Evolutionary conservation across 2,329 filamentous ascomycete genomes (phyloP).

Genomic region (Cryphonectria carpinicola): DNA sequence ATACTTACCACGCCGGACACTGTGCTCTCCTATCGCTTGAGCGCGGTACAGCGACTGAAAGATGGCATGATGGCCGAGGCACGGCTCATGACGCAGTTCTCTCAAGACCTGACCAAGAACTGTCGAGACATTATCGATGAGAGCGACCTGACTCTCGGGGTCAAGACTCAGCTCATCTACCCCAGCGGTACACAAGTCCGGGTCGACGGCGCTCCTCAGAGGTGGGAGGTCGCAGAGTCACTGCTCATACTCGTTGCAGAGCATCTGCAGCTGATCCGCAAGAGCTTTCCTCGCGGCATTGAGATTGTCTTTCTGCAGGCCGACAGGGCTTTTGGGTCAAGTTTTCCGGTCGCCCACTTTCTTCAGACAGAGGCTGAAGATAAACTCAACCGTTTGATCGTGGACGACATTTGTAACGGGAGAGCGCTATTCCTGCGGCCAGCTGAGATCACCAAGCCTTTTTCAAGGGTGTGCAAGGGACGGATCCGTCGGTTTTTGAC

Average conservation of each 20-base stretch:
- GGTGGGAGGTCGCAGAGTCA: conserved; percentile 52
- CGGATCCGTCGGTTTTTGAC: conserved; percentile 33
- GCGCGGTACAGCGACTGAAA: conserved; percentile 59
- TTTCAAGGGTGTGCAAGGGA: conserved; percentile 29
- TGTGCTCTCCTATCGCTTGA: conserved; percentile 66
- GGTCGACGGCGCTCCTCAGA: conserved; percentile 56
- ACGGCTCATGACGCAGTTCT: conserved; percentile 52
- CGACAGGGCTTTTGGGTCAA: conserved; percentile 17
- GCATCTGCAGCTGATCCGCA: conserved; percentile 43
- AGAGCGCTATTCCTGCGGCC: conserved; percentile 38
- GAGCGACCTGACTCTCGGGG: conserved; percentile 58
- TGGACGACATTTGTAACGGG: conserved; percentile 45
- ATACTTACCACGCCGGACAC: conserved; percentile 67
- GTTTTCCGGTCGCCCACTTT: conserved; percentile 62
- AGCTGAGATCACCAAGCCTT: conserved; percentile 31
- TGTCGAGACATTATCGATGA: conserved; percentile 69
- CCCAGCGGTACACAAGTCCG: conserved; percentile 52
- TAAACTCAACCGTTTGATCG: conserved; percentile 45
- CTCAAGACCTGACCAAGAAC: conserved; percentile 51
- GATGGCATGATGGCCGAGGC: conserved; percentile 49
- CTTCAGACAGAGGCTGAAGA: conserved; percentile 53
- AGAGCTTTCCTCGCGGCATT: conserved; percentile 45
- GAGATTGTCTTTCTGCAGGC: conserved; percentile 47
- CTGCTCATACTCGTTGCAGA: conserved; percentile 46
- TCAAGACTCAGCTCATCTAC: conserved; percentile 61